These are phyloP conservation scores for Phytophthora pluvialis DNA, from an alignment of 352 stramenopile species.

Conservation along the genomic window DNA sequence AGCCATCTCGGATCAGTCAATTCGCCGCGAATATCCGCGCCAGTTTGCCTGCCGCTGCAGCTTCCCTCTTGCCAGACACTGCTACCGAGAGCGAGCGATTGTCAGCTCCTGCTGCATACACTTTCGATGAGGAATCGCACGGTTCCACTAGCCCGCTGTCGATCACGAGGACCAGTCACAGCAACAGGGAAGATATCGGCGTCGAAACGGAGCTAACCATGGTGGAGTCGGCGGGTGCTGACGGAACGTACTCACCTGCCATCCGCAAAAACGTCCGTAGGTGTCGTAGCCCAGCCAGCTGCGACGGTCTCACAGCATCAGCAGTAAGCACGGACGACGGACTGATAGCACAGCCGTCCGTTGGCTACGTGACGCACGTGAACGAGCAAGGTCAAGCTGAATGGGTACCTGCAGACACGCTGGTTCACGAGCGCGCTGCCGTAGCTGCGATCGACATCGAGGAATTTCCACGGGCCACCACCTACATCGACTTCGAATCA, in stretches of 20 bases:
- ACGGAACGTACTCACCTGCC: constrained; percentile 53
- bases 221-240: constrained; percentile 41
- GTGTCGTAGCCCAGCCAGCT: constrained; percentile 12
- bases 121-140: constrained; percentile 16
- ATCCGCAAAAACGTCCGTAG: constrained; percentile 59
- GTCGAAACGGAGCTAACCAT: constrained; percentile 81
- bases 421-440: constrained; percentile 54
- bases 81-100: constrained; percentile 23
- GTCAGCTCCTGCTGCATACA: constrained; percentile 31
- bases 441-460: constrained; percentile 70
- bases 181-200: constrained; percentile 33
- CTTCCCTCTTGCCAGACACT: constrained; percentile 37
- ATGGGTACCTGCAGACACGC: constrained; percentile 74
- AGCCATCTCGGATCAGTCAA: constrained; percentile 70
- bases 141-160: constrained; percentile 13
- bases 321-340: constrained; percentile 20
- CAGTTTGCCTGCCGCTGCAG: constrained; percentile 48
- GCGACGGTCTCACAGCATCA: constrained; percentile 19
- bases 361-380: constrained; percentile 80
- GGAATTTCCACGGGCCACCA: constrained; percentile 78
- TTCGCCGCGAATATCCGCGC: constrained; percentile 44
- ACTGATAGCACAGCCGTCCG: constrained; percentile 71
- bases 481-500: constrained; percentile 78
- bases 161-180: constrained; percentile 13
- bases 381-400: constrained; percentile 71